Evolutionary conservation across 2,329 filamentous ascomycete genomes (phyloP), one percentile per base, ranked within the genome.

Genomic region (Trichoderma citrinoviride): DNA sequence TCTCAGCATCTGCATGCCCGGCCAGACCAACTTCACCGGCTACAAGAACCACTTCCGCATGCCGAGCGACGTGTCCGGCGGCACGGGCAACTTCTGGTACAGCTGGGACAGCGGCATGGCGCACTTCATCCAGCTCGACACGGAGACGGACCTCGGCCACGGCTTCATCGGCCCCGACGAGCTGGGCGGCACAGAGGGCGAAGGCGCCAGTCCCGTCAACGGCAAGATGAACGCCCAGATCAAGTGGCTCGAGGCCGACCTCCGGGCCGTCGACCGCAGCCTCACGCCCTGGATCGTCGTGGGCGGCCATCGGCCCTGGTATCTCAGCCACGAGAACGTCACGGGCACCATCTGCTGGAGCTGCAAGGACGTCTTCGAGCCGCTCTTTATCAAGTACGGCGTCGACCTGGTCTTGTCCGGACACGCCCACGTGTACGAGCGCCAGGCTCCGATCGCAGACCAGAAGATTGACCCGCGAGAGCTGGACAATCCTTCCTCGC

Each of bases 91-190:
- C 19, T 62, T 62, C 6, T 62, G 60, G 60, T 62, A 62, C 25
- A 62, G 60, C 60, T 62, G 60, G 60, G 46, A 62, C 25, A 62
- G 40, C 6, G 60, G 60, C 49, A 62, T 62, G 60, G 60, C 49
- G 23, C 60, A 62, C 10, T 62, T 62, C 3, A 54, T 62, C 17
- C 60, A 62, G 40, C 49, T 62, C 37, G 60, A 62, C 8, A 62
- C 60, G 3, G 60, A 62, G 52, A 62, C 60, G 2, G 60, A 62
- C 8, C 60, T 62, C 25, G 60, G 60, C 15, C 60, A 62, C 19
- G 60, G 60, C 19, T 62, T 62, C n/a, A 46, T 54, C 14, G 60
- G 60, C 3, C 60, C 60, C 5, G 60, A 62, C 10, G 60, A 62
- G 40, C 25, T 62, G 15, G 60, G 49, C 19, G 60, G 60, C 37